Evolutionary conservation across 129 eudicot genomes (phyloP).

Genomic region (Deinandra increscens): DNA sequence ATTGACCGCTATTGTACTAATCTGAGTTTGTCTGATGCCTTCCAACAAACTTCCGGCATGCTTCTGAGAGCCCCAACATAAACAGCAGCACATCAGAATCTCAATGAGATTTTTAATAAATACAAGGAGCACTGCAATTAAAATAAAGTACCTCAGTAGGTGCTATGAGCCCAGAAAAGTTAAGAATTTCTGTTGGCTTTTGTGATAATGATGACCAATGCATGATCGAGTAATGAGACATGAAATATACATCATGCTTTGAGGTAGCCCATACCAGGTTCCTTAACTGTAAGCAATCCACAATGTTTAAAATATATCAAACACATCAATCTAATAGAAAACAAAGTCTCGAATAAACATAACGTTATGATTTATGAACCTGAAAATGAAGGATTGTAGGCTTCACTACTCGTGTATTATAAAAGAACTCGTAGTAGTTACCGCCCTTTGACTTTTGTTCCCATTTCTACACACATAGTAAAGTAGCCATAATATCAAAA

Average conservation of each 20-base stretch:
- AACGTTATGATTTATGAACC: conserved; percentile 44
- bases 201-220: conserved; percentile 81
- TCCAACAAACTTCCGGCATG: conserved; percentile 77
- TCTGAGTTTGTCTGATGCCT: conserved; percentile 78
- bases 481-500: conserved; percentile 12
- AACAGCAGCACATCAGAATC: conserved; percentile 1
- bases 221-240: conserved; percentile 61
- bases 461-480: conserved; percentile 52
- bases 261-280: conserved; percentile 95
- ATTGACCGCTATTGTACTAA: conserved; percentile 79
- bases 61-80: conserved; percentile 41
- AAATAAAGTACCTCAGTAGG: conserved; percentile 61
- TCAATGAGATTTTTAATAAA: neutral
- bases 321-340: neutral
- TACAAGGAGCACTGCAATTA: neutral
- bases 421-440: conserved; percentile 63
- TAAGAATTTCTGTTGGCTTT: conserved; percentile 61
- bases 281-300: conserved; percentile 55
- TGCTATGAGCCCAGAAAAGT: conserved; percentile 70
- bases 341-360: neutral
- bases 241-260: conserved; percentile 83
- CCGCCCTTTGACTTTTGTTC: conserved; percentile 68
- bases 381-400: conserved; percentile 95
- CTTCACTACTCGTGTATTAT: conserved; percentile 80
- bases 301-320: neutral